Evolutionary conservation across 2,329 filamentous ascomycete species (phyloP), one percentile per base, ranked within the genome.

Genomic region (Ophiostoma sp.): DNA sequence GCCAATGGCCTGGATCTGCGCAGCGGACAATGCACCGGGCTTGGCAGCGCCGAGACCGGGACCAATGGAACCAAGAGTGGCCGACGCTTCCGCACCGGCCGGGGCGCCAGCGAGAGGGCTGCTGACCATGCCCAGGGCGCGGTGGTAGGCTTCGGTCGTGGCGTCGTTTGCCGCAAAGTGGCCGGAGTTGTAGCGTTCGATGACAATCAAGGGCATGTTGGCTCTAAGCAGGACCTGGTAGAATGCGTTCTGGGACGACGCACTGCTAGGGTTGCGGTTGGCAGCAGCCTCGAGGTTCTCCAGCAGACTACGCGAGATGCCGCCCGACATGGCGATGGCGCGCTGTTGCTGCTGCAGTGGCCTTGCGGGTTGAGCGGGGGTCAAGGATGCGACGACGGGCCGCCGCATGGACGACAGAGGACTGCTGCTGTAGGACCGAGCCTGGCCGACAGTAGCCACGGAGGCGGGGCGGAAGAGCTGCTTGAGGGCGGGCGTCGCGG

Each of bases 131-230:
- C 75, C 76, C 45, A 97, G 78, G 36, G 95, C 93, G 75, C 88
- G 89, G 66, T 88, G 83, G 77, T 96, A 98, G 38, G 89, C 85
- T 64, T 89, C 85, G 69, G 96, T 91, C n/a, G 89, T 89, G 12
- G 87, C 85, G 16, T 87, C 77, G 76, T 94, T 97, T 27, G 87
- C 87, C 11, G 93, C 93, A 77, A 93, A 99, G 68, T 89, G 87
- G 71, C 91, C 91, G 16, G 90, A 93, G 76, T 93, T 88, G 78
- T 97, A 95, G 74, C 95, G 85, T 78, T 98, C 93, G 70, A 97
- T 85, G 68, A 99, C 82, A 71, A 99, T 96, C 66, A 93, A 89
- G 18, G 94, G 92, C 90, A 97, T 93, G 75, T 96, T 95, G 66
- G 94, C 93, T 76, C 91, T 90, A 68, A 97, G 83, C 14, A 99